These are phyloP conservation scores for Mycena metata DNA, from an alignment of 768 basidiomycete species.

Conservation along the genomic window DNA sequence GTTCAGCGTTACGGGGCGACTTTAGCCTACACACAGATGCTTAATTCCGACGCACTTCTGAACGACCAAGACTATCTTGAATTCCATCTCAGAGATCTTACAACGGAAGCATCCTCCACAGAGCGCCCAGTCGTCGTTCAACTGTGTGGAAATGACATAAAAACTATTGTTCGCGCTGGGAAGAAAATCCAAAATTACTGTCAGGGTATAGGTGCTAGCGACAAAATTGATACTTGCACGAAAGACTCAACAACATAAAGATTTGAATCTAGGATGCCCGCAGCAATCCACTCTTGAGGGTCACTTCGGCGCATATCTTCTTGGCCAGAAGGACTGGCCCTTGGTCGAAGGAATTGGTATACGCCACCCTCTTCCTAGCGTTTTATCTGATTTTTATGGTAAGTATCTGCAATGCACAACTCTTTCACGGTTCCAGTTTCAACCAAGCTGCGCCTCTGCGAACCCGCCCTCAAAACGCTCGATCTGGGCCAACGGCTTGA, in stretches of 20 bases:
- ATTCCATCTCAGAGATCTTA: constrained; percentile 71
- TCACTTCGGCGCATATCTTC: constrained; percentile 83
- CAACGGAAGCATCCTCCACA: constrained; percentile 41
- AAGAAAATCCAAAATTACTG: constrained; percentile 70
- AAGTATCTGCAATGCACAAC: constrained; percentile 75
- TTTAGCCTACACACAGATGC: constrained; percentile 84
- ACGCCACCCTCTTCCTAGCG: neutral
- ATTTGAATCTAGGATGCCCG: constrained; percentile 87
- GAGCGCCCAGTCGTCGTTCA: constrained; percentile 75
- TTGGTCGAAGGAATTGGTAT: constrained; percentile 74
- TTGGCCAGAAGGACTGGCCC: constrained; percentile 80
- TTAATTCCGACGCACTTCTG: constrained; percentile 70
- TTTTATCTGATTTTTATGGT: neutral
- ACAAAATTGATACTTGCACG: constrained; percentile 34
- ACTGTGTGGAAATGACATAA: constrained; percentile 79
- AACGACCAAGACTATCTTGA: constrained; percentile 76
- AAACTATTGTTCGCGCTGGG: constrained; percentile 70
- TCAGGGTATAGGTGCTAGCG: constrained; percentile 72
- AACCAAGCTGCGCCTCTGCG: constrained; percentile 72
- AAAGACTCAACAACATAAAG: constrained; percentile 52
- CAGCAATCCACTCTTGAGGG: constrained; percentile 75
- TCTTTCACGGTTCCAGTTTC: constrained; percentile 76
- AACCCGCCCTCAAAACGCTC: constrained; percentile 66
- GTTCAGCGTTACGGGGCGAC: constrained; percentile 75
- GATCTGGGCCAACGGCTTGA: constrained; percentile 71